Conservation (phyloP, 2,329 filamentous ascomycete genomes). For the Aspergillus aculeatus region DNA sequence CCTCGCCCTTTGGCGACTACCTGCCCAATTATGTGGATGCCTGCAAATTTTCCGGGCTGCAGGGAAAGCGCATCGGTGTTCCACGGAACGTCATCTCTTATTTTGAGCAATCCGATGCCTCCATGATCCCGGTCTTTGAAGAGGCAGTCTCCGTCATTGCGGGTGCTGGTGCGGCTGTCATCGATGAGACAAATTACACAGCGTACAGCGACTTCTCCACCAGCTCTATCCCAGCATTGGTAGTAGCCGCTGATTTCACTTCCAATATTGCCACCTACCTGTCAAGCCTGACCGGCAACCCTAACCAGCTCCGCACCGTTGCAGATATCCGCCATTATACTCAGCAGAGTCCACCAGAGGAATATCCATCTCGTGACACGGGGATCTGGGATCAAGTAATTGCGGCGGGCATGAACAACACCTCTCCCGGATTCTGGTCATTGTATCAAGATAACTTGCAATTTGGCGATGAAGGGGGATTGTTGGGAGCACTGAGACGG, state of each 20-base stretch:
- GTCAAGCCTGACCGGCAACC: conserved; percentile 56
- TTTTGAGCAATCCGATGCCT: conserved; percentile 32
- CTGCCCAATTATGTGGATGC: conserved; percentile 62
- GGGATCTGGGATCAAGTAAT: conserved; percentile 56
- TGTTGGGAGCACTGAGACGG: conserved; percentile 59
- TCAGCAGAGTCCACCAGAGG: conserved; percentile 52
- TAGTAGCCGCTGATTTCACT: conserved; percentile 61
- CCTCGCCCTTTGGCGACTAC: conserved; percentile 53
- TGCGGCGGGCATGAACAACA: conserved; percentile 56
- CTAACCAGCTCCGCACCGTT: conserved; percentile 54
- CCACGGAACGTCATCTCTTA: conserved; percentile 57
- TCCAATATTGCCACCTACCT: conserved; percentile 58
- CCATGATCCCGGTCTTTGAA: conserved; percentile 57
- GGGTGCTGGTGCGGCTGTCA: conserved; percentile 58
- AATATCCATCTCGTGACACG: conserved; percentile 63
- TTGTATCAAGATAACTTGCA: conserved; percentile 55
- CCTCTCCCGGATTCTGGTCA: conserved; percentile 56
- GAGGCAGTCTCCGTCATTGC: conserved; percentile 53
- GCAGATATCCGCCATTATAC: conserved; percentile 57
- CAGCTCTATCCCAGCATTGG: conserved; percentile 36
- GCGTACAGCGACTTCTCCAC: conserved; percentile 47
- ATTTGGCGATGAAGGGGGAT: conserved; percentile 58
- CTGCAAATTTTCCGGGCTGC: conserved; percentile 53
- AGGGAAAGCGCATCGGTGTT: conserved; percentile 63
- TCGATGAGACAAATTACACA: conserved; percentile 61